Base-by-base conservation (phyloP, 257 asterid species). In the Gynochthodes officinalis region DNA sequence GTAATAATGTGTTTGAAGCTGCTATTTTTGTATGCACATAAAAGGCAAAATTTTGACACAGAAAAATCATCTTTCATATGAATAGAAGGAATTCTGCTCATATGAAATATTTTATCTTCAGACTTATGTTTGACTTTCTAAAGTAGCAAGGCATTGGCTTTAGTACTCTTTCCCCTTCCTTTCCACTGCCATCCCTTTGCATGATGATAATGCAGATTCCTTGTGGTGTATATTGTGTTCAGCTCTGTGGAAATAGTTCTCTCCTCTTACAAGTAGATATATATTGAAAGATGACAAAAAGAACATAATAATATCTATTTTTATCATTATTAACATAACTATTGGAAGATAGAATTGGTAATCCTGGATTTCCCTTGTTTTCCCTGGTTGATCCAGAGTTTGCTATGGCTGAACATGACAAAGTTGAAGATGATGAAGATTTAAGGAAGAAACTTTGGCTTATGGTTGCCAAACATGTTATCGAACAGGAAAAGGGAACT, bases 341-440 rank as follows among this genome's bases (percentile, higher is more conserved):
- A 28, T 64, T 11, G 32, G 43, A 19, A 44, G 40, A 23, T 25
- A 8, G 35, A 25, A 25, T 48, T 39, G 2, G 4, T 25, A 54
- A 54, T 66, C 46, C 21, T 53, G 39, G 39, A 69, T 72, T 70
- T 70, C 68, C 60, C 57, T 68, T 62, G 44, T 80, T 70, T 58
- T 66, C 13, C 54, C 68, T 91, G 99, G 97, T 95, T 63, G 98
- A 95, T 86, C 91, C 90, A 35, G 99, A 92, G 86, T 92, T 95
- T 67, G 99, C 99, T 23, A 95, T 87, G 99, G 99, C 99, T 65
- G 99, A 95, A 85, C 97, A 97, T 48, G 98, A 95, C 83, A 95
- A 90, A 80, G 98, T 95, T 70, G 99, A 95, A 84, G 99, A 95
- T 84, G 99, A 94, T 73, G 98, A 90, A 78, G 99, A 94, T 80